Evolutionary conservation across 176 grass and related monocot species (phyloP).

Genomic region (Ensete ventricosum): DNA sequence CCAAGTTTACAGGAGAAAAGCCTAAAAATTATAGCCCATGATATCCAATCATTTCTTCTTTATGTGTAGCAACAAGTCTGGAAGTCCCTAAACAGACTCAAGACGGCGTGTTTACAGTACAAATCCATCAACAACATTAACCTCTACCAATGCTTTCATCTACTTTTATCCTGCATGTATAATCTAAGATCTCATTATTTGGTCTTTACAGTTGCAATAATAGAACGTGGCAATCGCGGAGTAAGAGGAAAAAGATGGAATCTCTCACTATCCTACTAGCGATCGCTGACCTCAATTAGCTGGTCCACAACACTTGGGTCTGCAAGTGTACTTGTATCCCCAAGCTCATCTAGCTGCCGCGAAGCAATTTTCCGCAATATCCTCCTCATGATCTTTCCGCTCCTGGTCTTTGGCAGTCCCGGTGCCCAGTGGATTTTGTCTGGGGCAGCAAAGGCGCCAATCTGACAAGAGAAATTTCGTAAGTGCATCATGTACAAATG

Average conservation of each 20-base stretch:
- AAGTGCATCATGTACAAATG: neutral
- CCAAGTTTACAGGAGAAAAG: too few species aligned
- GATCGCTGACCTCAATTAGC: conserved; percentile 55
- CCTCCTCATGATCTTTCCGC: conserved; percentile 93
- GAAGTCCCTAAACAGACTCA: too few species aligned
- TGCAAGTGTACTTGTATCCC: conserved; percentile 87
- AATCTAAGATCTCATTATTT: too few species aligned
- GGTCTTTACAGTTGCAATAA: neutral
- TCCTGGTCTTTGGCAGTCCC: conserved; percentile 85
- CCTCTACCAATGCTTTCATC: too few species aligned
- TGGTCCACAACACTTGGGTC: conserved; percentile 76
- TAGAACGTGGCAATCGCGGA: neutral
- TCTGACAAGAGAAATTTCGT: conserved; percentile 26
- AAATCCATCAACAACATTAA: neutral
- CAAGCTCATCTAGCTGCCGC: conserved; percentile 83
- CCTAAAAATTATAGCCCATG: neutral
- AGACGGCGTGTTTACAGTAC: neutral
- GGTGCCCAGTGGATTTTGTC: conserved; percentile 98
- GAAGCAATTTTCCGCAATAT: conserved; percentile 89
- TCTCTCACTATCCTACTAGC: conserved; percentile 13
- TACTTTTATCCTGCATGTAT: too few species aligned
- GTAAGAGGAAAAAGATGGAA: too few species aligned
- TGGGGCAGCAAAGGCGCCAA: conserved; percentile 94
- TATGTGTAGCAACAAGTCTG: too few species aligned
- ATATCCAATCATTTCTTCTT: neutral